Evolutionary conservation across 1,139 yeast species (phyloP), one percentile per base, ranked within the genome.

Genomic region (Saccharomyces hybrid): DNA sequence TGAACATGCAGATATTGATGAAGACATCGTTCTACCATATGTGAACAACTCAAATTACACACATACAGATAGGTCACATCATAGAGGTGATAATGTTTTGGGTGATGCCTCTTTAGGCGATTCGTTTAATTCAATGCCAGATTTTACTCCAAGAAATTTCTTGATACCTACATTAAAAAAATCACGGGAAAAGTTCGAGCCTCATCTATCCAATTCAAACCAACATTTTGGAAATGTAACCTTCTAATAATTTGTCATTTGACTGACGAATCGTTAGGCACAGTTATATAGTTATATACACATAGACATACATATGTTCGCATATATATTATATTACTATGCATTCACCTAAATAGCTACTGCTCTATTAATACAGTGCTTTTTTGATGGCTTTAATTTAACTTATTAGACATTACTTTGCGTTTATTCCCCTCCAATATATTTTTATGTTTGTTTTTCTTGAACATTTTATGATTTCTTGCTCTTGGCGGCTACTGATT

Each of bases 131-230:
- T 38, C 44, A 9, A 46, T 48, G 26, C 48, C 42, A 9, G 49
- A 51, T 23, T 31, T 52, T 26, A 55, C 57, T 52, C 62, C 62
- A 49, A 55, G 62, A 58, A 58, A 58, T 49, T 58, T 59, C 44
- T 49, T 57, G 50, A 49, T 55, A 38, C 52, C 58, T 38, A 38
- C 44, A 14, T 38, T 38, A 38, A 19, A 38, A 13, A 38, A 38
- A 38, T 38, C 44, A 38, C 44, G 16, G 6, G 44, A 38, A 38
- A 38, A 38, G 44, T 38, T 38, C 19, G 44, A 38, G 23, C 9
- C 44, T 19, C 44, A 38, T 38, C 19, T 38, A 38, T 38, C 44
- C 9, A 38, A 38, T 9, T n/a, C 23, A 38, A 38, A 38, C 6
- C 44, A 38, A 19, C 44, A 38, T 38, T 38, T 38, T 38, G 44